Evolutionary conservation across 1,284 basidiomycete genomes (phyloP).

Genomic region (Gomphus sp.): DNA sequence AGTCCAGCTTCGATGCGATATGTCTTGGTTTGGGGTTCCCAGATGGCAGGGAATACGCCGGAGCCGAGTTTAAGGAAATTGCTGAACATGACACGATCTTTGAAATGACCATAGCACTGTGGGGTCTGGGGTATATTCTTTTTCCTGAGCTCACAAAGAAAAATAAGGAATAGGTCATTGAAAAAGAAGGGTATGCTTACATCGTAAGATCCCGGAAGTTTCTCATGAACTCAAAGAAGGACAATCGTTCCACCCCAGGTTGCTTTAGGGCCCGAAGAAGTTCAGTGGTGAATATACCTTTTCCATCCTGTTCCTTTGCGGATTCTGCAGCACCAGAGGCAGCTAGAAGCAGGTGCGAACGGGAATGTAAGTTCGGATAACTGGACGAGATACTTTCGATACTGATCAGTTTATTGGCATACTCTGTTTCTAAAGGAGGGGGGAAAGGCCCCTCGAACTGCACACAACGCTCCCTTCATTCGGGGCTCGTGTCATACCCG

Average conservation of each 20-base stretch:
- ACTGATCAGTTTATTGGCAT: too few species aligned
- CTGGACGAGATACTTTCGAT: too few species aligned
- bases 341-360: conserved; percentile 43
- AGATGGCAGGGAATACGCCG: conserved; percentile 35
- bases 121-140: conserved; percentile 29
- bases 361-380: conserved; percentile 30
- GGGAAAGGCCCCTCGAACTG: conserved; percentile 33
- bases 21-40: too few species aligned
- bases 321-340: conserved; percentile 43
- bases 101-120: conserved; percentile 38
- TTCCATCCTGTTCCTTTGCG: conserved; percentile 48
- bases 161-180: too few species aligned
- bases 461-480: conserved; percentile 35
- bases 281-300: conserved; percentile 47
- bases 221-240: conserved; percentile 36
- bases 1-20: conserved; percentile 42
- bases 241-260: conserved; percentile 40
- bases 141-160: conserved; percentile 9
- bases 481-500: conserved; percentile 22
- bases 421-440: not conserved
- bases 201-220: too few species aligned
- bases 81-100: conserved; percentile 39
- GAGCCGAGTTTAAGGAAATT: conserved; percentile 33
- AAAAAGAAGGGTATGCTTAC: too few species aligned
- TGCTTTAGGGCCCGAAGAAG: conserved; percentile 38